Evolutionary conservation across 371 early-diverging fungal genomes (phyloP).

Genomic region (Mucor indicus): DNA sequence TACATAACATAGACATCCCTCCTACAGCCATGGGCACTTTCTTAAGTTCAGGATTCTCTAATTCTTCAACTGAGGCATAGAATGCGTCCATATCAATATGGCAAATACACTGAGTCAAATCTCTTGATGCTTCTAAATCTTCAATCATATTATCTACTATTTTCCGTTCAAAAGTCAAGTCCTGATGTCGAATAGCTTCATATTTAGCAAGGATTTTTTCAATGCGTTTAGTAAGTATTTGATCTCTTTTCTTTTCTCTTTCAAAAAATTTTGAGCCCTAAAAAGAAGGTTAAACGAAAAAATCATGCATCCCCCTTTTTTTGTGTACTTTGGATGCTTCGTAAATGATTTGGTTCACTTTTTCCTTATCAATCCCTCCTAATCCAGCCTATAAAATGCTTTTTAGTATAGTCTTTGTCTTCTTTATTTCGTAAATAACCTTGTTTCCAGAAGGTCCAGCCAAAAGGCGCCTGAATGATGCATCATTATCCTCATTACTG

Average conservation of each 20-base stretch:
- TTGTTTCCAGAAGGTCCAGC: slow-evolving; percentile 42
- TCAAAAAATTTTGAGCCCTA: slow-evolving; percentile 64
- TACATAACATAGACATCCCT: slow-evolving; percentile 55
- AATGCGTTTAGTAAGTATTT: slow-evolving; percentile 44
- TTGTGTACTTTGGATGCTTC: slow-evolving; percentile 60
- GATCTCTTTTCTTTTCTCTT: slow-evolving; percentile 49
- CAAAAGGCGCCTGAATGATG: slow-evolving; percentile 28
- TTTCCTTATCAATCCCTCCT: slow-evolving; percentile 37
- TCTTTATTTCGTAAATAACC: slow-evolving; percentile 8
- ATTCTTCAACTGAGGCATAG: slow-evolving; percentile 73
- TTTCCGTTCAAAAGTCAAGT: slow-evolving; percentile 35
- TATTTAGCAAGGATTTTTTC: slow-evolving; percentile 41
- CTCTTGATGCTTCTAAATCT: slow-evolving; percentile 41
- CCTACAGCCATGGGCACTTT: slow-evolving; percentile 74
- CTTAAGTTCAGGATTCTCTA: slow-evolving; percentile 55
- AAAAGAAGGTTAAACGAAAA: not conserved
- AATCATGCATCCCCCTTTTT: not conserved
- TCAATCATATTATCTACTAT: slow-evolving; percentile 42
- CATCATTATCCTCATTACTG: not conserved
- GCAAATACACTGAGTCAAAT: slow-evolving; percentile 50
- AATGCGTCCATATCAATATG: slow-evolving; percentile 76
- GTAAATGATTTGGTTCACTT: slow-evolving; percentile 53
- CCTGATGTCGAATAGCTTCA: slow-evolving; percentile 30
- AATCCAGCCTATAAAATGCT: slow-evolving; percentile 42
- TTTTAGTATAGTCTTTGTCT: no score